Conservation (phyloP, 2,329 filamentous ascomycete species). For the Lomentospora prolificans region DNA sequence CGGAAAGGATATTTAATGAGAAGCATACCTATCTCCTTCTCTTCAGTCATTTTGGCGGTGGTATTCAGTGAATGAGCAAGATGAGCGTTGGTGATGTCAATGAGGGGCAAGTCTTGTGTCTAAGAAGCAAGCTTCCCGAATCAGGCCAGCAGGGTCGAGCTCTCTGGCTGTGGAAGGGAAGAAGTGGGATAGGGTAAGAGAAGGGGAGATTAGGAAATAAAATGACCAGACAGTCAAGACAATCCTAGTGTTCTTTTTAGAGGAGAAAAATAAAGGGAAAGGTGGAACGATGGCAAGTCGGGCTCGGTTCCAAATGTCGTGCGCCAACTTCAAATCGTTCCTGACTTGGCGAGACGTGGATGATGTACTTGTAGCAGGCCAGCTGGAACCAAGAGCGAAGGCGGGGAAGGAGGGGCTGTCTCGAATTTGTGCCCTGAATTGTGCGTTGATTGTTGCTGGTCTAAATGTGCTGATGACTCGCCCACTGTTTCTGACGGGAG, state of each 20-base stretch:
- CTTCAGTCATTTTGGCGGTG: conserved; percentile 30
- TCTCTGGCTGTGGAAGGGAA: neutral
- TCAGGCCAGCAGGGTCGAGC: conserved; percentile 6
- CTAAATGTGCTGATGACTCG: neutral
- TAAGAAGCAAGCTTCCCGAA: neutral
- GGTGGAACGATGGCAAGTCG: neutral
- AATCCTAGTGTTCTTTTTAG: neutral
- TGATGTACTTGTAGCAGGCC: too few relatives aligned
- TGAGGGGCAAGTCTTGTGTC: neutral
- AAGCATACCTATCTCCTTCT: conserved; percentile 34
- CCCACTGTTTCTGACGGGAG: neutral
- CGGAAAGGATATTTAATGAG: neutral
- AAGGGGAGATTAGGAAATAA: neutral
- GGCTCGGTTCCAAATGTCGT: neutral
- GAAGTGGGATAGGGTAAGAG: neutral
- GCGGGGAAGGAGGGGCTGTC: conserved; percentile 9
- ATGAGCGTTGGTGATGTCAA: conserved; percentile 1
- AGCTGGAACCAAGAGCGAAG: too few relatives aligned
- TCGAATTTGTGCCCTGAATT: conserved; percentile 3
- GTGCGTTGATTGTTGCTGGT: neutral
- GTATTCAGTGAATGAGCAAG: neutral
- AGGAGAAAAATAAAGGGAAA: neutral
- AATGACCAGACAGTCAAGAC: neutral
- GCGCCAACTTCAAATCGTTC: neutral
- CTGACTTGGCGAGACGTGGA: neutral